Base-by-base conservation (phyloP, 148 eudicot genomes). In the Vaccinium myrtillus region DNA sequence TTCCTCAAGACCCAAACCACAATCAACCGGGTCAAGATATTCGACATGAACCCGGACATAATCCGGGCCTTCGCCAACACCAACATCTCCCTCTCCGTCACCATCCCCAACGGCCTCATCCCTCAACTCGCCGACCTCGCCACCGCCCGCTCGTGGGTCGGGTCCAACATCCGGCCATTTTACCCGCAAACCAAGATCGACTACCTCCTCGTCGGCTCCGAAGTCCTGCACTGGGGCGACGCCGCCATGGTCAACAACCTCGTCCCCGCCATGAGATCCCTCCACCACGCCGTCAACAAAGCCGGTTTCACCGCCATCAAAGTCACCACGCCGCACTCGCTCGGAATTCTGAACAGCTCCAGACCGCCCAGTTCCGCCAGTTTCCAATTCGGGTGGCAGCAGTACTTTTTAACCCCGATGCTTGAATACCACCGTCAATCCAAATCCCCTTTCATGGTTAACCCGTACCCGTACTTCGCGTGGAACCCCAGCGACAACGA, bases 401-500 rank as follows among this genome's bases (percentile, higher is more conserved):
- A 50, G n/a, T 89, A 89, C 5, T 82, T 88, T 13, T 61, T 96
- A 16, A 87, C 88, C 2, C 99, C 99, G 8, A 89, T 93, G 90
- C 91, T 96, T 15, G 83, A 90, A 63, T 96, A 91, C 88, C 91
- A 85, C 15, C 90, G 90, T 4, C 87, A 88, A 65, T 91, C 99
- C 4, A 90, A 89, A 67, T 75, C 98, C 0, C 94, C 97, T 2
- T 96, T 96, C 80, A 86, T 93, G 85, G 94, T 96, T 1, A 96
- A 96, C 88, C 99, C 99, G 0, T 96, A 96, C 85, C 98, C 99
- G 1, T 96, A 92, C 75, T 94, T 96, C 78, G 91, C 91, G 1
- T 90, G 82, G 18, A 85, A 71, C 79, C 90, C 92, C 5, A 73
- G 83, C 54, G 86, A 90, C 19, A 81, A 83, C 1, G 56, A 89